These are phyloP conservation scores for Magnusiomyces paraingens DNA, from an alignment of 1,139 yeast genomes.

Conservation along the genomic window DNA sequence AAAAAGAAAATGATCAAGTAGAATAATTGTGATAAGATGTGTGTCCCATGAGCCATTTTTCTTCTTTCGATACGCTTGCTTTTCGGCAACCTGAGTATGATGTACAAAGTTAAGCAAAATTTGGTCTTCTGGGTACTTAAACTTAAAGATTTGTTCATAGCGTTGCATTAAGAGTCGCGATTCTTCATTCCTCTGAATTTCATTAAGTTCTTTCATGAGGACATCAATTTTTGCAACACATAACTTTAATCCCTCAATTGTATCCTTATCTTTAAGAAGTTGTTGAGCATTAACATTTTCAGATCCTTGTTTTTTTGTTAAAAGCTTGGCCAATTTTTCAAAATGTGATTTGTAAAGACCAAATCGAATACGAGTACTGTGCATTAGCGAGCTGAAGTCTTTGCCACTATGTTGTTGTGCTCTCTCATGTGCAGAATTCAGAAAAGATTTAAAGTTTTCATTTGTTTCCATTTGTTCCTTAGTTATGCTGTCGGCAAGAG, in stretches of 20 bases:
- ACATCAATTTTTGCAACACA: slow-evolving; percentile 4
- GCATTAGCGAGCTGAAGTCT: slow-evolving; percentile 11
- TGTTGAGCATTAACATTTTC: slow-evolving; percentile 4
- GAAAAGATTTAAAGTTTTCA: slow-evolving; percentile 9
- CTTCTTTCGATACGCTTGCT: slow-evolving; percentile 7
- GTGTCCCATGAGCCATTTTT: slow-evolving; percentile 4
- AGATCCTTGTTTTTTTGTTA: not conserved
- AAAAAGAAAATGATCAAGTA: slow-evolving; percentile 66
- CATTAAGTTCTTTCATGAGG: slow-evolving; percentile 8
- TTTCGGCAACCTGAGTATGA: slow-evolving; percentile 5
- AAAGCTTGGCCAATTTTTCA: not conserved
- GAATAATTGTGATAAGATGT: slow-evolving; percentile 35
- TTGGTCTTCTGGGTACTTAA: slow-evolving; percentile 8
- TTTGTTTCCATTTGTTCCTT: not conserved
- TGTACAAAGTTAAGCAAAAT: slow-evolving; percentile 9
- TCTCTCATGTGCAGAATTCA: slow-evolving; percentile 3
- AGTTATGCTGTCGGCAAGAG: slow-evolving; percentile 10
- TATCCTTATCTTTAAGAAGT: slow-evolving; percentile 6
- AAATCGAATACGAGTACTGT: slow-evolving; percentile 14
- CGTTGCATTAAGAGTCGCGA: slow-evolving; percentile 7
- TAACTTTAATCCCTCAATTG: slow-evolving; percentile 6
- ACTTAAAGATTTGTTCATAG: slow-evolving; percentile 6
- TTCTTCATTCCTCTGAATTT: slow-evolving; percentile 10
- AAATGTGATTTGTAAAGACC: slow-evolving; percentile 10
- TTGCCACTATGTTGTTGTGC: slow-evolving; percentile 6